phyloP scores from a whole-genome alignment of 768 basidiomycete species.

The Tricholoma bakamatsutake region DNA sequence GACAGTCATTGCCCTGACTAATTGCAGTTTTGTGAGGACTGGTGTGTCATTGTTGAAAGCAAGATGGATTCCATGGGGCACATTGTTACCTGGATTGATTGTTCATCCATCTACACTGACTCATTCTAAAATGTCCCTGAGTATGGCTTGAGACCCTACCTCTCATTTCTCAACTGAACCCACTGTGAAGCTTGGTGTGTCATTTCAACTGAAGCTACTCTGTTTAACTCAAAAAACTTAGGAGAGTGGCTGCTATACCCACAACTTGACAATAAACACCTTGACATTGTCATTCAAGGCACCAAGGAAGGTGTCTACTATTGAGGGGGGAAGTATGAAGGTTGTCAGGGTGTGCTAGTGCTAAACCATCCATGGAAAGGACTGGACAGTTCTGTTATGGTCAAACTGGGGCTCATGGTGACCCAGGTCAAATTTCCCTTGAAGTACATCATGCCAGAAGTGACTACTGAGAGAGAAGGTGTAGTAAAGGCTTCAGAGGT shows the following conservation, averaged over 20 bases:
- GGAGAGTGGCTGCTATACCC: neutral
- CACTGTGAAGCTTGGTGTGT: neutral
- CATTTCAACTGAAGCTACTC: neutral
- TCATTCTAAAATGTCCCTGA: neutral
- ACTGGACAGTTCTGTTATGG: neutral
- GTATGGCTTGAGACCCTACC: neutral
- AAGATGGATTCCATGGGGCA: neutral
- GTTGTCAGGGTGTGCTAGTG: neutral
- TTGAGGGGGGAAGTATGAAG: neutral
- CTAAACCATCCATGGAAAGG: neutral
- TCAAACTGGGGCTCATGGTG: neutral
- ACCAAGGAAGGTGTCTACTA: neutral
- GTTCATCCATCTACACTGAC: neutral
- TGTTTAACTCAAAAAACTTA: neutral
- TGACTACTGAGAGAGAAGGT: neutral
- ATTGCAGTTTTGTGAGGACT: neutral
- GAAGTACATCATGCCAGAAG: neutral
- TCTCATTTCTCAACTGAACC: neutral
- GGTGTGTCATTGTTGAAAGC: neutral
- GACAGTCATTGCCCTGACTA: neutral
- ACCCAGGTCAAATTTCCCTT: neutral
- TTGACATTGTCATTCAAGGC: neutral
- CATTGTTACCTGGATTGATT: neutral
- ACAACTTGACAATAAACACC: neutral
- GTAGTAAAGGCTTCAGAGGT: neutral